These are phyloP conservation scores for Teratosphaeria viscida DNA, from an alignment of 2,329 filamentous ascomycete species.

Conservation along the genomic window DNA sequence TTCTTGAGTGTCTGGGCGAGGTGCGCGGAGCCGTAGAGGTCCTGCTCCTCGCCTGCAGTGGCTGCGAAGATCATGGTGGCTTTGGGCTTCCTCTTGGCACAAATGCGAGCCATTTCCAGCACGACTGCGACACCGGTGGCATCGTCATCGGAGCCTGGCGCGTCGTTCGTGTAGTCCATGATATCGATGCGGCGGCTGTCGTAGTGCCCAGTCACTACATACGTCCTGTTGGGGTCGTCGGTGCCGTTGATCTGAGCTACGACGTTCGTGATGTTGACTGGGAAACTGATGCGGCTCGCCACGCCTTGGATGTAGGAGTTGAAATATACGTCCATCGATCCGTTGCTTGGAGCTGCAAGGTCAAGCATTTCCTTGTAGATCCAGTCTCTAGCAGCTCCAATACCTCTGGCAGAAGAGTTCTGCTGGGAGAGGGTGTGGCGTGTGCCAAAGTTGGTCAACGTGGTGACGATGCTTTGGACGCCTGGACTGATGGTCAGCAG, in stretches of 20 bases:
- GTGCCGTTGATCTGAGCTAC: conserved; percentile 42
- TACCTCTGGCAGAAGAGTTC: conserved; percentile 41
- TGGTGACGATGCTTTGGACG: conserved; percentile 42
- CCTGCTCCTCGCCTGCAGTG: conserved; percentile 49
- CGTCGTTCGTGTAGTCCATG: conserved; percentile 41
- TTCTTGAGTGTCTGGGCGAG: conserved; percentile 45
- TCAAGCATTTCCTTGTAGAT: conserved; percentile 41
- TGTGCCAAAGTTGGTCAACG: conserved; percentile 47
- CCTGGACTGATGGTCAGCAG: background rate
- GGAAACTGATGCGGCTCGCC: conserved; percentile 38
- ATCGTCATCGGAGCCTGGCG: conserved; percentile 50
- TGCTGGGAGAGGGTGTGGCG: conserved; percentile 46
- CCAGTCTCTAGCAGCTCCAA: conserved; percentile 49
- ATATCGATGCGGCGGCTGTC: conserved; percentile 43
- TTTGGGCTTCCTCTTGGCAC: conserved; percentile 34
- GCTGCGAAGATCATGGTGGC: conserved; percentile 48
- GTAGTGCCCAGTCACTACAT: conserved; percentile 48
- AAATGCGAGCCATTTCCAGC: conserved; percentile 45
- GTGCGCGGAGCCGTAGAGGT: conserved; percentile 42
- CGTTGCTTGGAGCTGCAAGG: conserved; percentile 40
- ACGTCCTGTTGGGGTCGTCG: conserved; percentile 38
- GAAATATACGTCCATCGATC: conserved; percentile 41
- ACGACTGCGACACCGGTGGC: conserved; percentile 46
- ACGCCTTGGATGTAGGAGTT: conserved; percentile 43
- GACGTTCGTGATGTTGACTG: conserved; percentile 45